Evolutionary conservation across 495 filamentous ascomycete genomes (phyloP).

Genomic region (Sordaria brevicollis): DNA sequence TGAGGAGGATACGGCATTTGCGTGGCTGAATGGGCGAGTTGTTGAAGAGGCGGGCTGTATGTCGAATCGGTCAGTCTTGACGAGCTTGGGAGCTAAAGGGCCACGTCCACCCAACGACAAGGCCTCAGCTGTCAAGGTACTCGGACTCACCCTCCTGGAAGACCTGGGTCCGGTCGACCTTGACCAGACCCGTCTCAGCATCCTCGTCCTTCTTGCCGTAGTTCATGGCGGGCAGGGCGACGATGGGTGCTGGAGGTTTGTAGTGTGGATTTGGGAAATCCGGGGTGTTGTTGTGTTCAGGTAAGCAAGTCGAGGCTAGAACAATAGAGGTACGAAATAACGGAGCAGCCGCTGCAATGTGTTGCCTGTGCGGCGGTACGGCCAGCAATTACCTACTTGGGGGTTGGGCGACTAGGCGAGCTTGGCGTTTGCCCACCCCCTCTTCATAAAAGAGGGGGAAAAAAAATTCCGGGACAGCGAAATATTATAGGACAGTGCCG

Average conservation of each 20-base stretch:
- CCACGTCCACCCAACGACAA: background rate
- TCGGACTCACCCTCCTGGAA: slow-evolving; percentile 86
- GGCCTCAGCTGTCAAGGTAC: background rate
- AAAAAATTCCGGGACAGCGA: too few relatives aligned
- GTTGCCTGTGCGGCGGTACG: background rate
- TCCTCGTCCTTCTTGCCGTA: slow-evolving; percentile 99
- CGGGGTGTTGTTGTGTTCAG: slow-evolving; percentile 1
- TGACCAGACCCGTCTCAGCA: slow-evolving; percentile 82
- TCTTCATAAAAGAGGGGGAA: too few relatives aligned
- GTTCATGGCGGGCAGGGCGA: slow-evolving; percentile 55
- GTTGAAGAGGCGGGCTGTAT: slow-evolving; percentile 90
- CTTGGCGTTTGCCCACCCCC: too few relatives aligned
- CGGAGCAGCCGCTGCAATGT: background rate
- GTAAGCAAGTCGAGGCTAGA: background rate
- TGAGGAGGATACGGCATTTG: slow-evolving; percentile 89
- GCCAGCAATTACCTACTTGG: too few relatives aligned
- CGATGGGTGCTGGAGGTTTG: slow-evolving; percentile 4
- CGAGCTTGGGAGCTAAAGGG: slow-evolving; percentile 2
- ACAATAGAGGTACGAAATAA: background rate
- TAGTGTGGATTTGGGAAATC: slow-evolving; percentile 7
- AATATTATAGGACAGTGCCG: too few relatives aligned
- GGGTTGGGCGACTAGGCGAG: too few relatives aligned
- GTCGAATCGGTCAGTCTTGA: slow-evolving; percentile 3
- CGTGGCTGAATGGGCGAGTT: slow-evolving; percentile 88
- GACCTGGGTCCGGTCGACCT: slow-evolving; percentile 94